A percentile compares a stretch with the other conserved stretches of the same genome.
phyloP scores from a whole-genome alignment of 257 asterid species.

The Vinca minor region DNA sequence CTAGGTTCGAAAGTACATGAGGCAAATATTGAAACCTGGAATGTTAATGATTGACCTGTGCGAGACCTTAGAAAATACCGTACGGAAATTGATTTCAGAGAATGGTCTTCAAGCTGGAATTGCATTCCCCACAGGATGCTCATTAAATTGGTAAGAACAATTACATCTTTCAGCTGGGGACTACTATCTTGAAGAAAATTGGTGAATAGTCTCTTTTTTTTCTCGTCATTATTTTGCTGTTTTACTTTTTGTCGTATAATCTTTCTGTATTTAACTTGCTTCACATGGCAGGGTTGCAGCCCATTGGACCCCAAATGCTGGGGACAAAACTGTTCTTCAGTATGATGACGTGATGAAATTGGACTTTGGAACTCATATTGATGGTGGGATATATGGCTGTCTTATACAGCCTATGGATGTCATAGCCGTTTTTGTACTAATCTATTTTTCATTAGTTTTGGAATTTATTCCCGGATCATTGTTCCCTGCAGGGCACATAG shows the following conservation, averaged over 20 bases:
- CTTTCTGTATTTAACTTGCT: neutral
- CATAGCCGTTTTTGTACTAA: neutral
- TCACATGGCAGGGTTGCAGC: conserved; percentile 85
- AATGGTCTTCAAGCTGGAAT: conserved; percentile 98
- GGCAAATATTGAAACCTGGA: conserved; percentile 78
- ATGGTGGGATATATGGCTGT: conserved; percentile 34
- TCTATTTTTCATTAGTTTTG: neutral
- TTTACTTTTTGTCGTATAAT: neutral
- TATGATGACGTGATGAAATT: conserved; percentile 97
- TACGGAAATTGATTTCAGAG: conserved; percentile 83
- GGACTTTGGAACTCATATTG: conserved; percentile 97
- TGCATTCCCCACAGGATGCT: conserved; percentile 99
- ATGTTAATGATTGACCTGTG: conserved; percentile 92
- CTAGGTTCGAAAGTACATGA: conserved; percentile 84
- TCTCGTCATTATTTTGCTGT: neutral
- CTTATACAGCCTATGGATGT: no score
- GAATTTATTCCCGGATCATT: conserved; percentile 1
- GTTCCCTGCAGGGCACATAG: conserved; percentile 63
- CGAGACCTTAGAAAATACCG: conserved; percentile 91
- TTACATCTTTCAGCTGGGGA: neutral
- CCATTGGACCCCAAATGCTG: conserved; percentile 97
- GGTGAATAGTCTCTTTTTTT: neutral
- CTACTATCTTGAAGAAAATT: neutral
- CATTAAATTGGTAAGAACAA: conserved; percentile 65
- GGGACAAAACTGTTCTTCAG: conserved; percentile 93